Evolutionary conservation across 352 stramenopile genomes (phyloP).

Genomic region (Globisporangium megalacanthum): DNA sequence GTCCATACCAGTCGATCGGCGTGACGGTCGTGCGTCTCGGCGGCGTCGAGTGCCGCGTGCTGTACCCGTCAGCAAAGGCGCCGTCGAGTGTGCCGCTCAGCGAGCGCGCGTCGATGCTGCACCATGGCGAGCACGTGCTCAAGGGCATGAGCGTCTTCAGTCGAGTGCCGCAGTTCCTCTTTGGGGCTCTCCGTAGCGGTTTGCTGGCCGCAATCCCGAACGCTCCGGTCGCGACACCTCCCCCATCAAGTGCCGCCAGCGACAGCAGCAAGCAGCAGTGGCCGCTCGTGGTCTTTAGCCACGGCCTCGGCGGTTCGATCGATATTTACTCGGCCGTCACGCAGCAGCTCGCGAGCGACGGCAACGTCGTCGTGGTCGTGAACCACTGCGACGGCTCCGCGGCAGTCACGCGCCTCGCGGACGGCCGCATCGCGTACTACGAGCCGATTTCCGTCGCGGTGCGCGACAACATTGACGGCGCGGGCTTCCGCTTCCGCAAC

Average conservation of each 20-base stretch:
- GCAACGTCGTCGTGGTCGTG: conserved; percentile 46
- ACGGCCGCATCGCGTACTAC: conserved; percentile 52
- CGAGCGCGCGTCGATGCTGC: conserved; percentile 26
- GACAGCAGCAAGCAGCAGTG: conserved; percentile 18
- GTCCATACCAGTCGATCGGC: conserved; percentile 39
- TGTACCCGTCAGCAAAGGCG: conserved; percentile 41
- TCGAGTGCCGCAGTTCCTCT: conserved; percentile 45
- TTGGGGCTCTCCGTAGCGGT: conserved; percentile 44
- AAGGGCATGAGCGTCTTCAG: conserved; percentile 42
- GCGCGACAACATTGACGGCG: conserved; percentile 38
- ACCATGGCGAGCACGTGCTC: conserved; percentile 50
- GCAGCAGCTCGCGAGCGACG: conserved; percentile 62
- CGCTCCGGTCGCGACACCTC: conserved; percentile 22
- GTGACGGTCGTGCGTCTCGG: conserved; percentile 30
- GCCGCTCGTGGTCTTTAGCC: conserved; percentile 57
- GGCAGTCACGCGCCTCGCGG: conserved; percentile 35
- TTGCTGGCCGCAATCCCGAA: conserved; percentile 36
- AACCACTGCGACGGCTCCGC: conserved; percentile 68
- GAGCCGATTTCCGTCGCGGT: conserved; percentile 41
- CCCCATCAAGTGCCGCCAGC: not conserved
- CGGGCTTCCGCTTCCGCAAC: conserved; percentile 56
- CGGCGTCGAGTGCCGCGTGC: conserved; percentile 56
- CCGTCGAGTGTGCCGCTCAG: not conserved
- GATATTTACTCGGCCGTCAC: conserved; percentile 60
- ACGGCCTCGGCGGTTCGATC: conserved; percentile 48